Evolutionary conservation across 768 basidiomycete species (phyloP).

Genomic region (Mycena maculata): DNA sequence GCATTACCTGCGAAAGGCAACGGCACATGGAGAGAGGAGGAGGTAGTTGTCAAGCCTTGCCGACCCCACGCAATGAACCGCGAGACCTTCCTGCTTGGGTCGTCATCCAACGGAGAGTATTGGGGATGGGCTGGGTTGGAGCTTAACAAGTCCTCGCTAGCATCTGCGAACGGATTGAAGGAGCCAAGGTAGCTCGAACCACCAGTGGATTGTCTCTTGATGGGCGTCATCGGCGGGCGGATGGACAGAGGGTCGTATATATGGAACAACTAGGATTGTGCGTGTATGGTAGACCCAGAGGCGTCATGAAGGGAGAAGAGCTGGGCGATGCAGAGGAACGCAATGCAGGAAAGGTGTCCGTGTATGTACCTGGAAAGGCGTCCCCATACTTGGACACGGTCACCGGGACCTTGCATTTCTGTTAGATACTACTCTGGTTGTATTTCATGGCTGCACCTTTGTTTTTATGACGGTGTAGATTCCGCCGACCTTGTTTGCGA

Average conservation of each 20-base stretch:
- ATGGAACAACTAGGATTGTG: constrained; percentile 59
- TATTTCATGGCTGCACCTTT: no score
- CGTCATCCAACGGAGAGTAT: constrained; percentile 64
- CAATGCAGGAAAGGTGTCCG: constrained; percentile 78
- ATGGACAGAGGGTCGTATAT: constrained; percentile 65
- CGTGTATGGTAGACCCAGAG: constrained; percentile 66
- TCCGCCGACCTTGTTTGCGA: no score
- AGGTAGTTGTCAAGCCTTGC: constrained; percentile 66
- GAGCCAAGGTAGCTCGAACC: constrained; percentile 74
- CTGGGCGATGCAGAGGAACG: constrained; percentile 49
- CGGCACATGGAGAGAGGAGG: constrained; percentile 68
- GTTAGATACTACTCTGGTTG: no score
- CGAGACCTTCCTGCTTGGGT: constrained; percentile 74
- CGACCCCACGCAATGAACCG: constrained; percentile 84
- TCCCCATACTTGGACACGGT: no score
- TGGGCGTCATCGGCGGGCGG: constrained; percentile 47
- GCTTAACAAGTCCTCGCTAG: constrained; percentile 57
- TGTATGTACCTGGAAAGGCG: constrained; percentile 73
- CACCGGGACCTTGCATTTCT: no score
- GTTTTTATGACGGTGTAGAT: no score
- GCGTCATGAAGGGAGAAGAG: constrained; percentile 53
- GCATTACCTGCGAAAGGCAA: constrained; percentile 64
- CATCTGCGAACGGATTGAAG: constrained; percentile 85
- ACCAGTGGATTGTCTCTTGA: constrained; percentile 60
- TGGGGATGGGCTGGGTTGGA: constrained; percentile 47